phyloP scores from a whole-genome alignment of 75 land plant species.

The Chamaecyparis obtusa region DNA sequence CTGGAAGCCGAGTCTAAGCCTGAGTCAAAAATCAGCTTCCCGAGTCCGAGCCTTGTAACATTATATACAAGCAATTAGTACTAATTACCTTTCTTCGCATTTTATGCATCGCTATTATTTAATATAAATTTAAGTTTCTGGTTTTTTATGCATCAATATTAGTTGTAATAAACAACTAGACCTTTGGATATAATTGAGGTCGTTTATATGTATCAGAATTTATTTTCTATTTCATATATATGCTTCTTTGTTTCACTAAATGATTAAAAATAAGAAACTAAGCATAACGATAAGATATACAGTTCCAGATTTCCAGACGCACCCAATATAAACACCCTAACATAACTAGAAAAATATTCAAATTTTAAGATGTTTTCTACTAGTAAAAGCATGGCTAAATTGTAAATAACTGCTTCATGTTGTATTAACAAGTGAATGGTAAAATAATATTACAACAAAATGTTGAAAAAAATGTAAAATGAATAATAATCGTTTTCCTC shows the following conservation, averaged over 20 bases:
- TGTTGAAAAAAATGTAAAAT: neutral
- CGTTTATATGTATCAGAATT: neutral
- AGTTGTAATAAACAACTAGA: neutral
- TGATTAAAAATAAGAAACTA: neutral
- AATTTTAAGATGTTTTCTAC: neutral
- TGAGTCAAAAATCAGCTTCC: no score
- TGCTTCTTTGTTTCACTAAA: neutral
- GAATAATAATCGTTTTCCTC: neutral
- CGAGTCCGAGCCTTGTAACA: no score
- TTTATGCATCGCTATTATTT: neutral
- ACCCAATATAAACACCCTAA: neutral
- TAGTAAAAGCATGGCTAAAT: neutral
- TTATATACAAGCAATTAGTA: neutral
- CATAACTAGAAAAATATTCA: neutral
- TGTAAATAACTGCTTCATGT: neutral
- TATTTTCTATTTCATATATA: no score
- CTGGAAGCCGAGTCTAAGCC: no score
- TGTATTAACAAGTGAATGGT: neutral
- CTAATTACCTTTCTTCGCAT: neutral
- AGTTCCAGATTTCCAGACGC: neutral
- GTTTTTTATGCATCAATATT: neutral
- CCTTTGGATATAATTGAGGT: neutral
- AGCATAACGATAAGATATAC: neutral
- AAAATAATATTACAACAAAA: neutral
- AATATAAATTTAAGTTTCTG: neutral